Evolutionary conservation across 352 stramenopile species (phyloP), one percentile per base, ranked within the genome.

Genomic region (Phytopythium cucurbitacearum): DNA sequence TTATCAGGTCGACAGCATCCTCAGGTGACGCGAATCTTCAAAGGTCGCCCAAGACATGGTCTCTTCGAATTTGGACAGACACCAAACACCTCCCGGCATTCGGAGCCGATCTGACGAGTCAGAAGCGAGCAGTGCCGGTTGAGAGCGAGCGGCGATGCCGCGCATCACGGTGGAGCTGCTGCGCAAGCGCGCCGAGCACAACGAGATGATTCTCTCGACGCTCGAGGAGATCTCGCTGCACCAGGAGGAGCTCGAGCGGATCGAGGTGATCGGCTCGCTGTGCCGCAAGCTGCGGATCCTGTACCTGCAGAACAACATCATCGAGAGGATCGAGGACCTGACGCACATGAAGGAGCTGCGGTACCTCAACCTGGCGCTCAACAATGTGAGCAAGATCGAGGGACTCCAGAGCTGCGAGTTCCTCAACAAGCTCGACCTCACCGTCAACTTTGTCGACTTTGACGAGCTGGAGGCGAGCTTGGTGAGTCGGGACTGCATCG

Each of bases 261-360:
- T 98, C 58, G 72, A 95, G 28, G 69, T 96, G 7, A 85, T 98
- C 43, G 91, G 90, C 39, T 78, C 72, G 51, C 82, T 85, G 13
- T 98, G 94, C 53, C 77, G 88, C 35, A 89, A 93, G 51, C 63
- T 98, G 15, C 95, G 93, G 52, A 98, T 98, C 46, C 59, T 98
- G 13, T 95, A 98, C 56, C 74, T 98, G 38, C 93, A 98, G 60
- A 98, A 98, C 77, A 98, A 98, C 71, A 97, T 98, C 59, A 98
- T 98, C 58, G 66, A 86, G 9, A 84, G 86, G 42, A 97, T 98
- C 39, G 77, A 97, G 56, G 89, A 97, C 62, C 66, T 98, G 48
- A 85, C 88, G 64, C 89, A 97, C 57, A 82, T 98, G 61, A 98
- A 97, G 60, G 75, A 94, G 53, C 73, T 98, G 12, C 79, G 96